Base-by-base conservation (phyloP, 2,329 filamentous ascomycete species). In the Penicillium hordei region DNA sequence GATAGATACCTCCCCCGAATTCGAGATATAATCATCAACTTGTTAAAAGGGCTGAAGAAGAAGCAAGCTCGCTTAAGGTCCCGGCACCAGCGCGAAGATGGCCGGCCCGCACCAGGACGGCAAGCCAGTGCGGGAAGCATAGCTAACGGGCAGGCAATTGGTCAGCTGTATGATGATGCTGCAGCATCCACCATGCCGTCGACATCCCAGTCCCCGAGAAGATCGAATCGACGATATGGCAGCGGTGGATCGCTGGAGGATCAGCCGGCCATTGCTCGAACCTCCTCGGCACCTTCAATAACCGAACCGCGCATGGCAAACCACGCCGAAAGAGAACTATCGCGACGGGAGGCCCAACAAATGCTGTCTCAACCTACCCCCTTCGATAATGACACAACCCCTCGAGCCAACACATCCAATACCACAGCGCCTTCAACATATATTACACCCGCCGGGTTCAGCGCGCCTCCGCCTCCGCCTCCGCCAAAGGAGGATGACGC, bases 11-110 rank as follows among this genome's bases (percentile, higher is more conserved):
- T 99, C 33, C 94, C 94, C 0, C 86, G 90, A 58, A 99, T 99
- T 74, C 88, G 94, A 68, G 94, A 99, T 75, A 99, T 99, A 69
- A 99, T 99, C 72, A 97, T 99, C 75, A 97, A 96, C 72, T 82
- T 99, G 31, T 83, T 99, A 9, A 94, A 99, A 73, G 94, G 94
- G 2, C 78, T 99, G 62, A 99, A 99, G 80, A 89, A 93, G 75
- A 99, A 99, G 75, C 94, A 99, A 72, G 93, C 96, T 70, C 91
- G 92, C 68, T 77, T 99, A 68, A 80, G 86, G 44, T 83, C 85
- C 61, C 81, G 82, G 59, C 80, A 80, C 58, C 76, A 79, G 53
- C 76, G 78, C 63, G 80, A 82, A 54, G 77, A 84, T 52, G 79
- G 72, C 52, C 74, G 77, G 54, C 51, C 62, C 57, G 57, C 68